A percentile compares a stretch with the other conserved stretches of the same genome.
Conservation (phyloP, 768 basidiomycete species). For the Panus rudis region DNA sequence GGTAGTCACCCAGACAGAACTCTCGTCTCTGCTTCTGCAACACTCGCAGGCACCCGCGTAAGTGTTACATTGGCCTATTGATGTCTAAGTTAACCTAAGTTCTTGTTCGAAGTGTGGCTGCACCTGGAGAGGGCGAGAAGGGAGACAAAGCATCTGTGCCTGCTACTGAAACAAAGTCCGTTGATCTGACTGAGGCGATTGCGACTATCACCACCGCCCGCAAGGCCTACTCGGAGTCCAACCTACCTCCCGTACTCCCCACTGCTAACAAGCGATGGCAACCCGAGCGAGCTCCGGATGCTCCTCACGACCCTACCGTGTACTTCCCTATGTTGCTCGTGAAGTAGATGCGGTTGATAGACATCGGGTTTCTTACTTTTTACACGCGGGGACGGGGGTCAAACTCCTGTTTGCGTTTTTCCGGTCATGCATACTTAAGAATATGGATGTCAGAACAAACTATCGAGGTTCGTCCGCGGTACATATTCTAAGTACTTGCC, state of each 20-base stretch:
- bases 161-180: constrained; percentile 32
- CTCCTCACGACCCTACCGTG: constrained; percentile 75
- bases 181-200: constrained; percentile 73
- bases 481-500: too few relatives aligned
- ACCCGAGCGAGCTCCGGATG: constrained; percentile 61
- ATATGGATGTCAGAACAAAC: too few relatives aligned
- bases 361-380: constrained; percentile 26
- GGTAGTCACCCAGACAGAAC: constrained; percentile 76
- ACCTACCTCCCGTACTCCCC: constrained; percentile 71
- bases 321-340: constrained; percentile 79
- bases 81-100: constrained; percentile 7
- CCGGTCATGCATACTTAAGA: too few relatives aligned
- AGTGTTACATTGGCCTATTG: constrained; percentile 24
- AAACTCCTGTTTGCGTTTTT: constrained; percentile 4
- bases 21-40: constrained; percentile 75
- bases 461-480: too few relatives aligned
- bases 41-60: constrained; percentile 64
- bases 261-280: constrained; percentile 66
- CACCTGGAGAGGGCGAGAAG: constrained; percentile 38
- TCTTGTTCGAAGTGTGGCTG: constrained; percentile 38
- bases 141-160: constrained; percentile 34
- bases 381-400: background rate
- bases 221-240: constrained; percentile 54
- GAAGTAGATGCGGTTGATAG: constrained; percentile 32
- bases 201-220: constrained; percentile 48